Evolutionary conservation across 371 early-diverging fungal species (phyloP).

Genomic region (Saksenaea vasiformis): DNA sequence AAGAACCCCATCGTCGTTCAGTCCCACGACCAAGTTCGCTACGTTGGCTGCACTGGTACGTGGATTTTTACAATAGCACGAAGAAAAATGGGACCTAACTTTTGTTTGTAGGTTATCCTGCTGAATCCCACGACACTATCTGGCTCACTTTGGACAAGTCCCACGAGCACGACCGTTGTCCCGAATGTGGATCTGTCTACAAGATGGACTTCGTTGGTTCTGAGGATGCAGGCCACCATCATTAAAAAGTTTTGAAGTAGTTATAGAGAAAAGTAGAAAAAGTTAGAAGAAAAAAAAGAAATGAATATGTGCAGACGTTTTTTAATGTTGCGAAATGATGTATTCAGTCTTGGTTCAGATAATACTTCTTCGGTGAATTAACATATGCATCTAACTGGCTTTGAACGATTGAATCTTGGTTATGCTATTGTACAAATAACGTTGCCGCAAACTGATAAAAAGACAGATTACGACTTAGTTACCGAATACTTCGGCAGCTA

Average conservation of each 20-base stretch:
- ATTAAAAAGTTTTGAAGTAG: constrained; percentile 12
- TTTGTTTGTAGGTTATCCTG: constrained; percentile 75
- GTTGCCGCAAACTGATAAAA: too few relatives aligned
- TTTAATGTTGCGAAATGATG: background rate
- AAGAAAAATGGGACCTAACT: background rate
- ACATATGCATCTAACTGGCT: too few relatives aligned
- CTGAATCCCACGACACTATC: constrained; percentile 84
- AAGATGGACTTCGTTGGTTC: constrained; percentile 61
- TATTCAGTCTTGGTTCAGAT: too few relatives aligned
- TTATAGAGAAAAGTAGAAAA: constrained; percentile 3
- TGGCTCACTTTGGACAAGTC: constrained; percentile 79
- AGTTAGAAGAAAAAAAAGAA: constrained; percentile 4
- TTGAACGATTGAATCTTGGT: too few relatives aligned
- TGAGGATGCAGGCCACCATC: constrained; percentile 50
- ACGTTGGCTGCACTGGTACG: constrained; percentile 90
- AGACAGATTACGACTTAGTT: too few relatives aligned
- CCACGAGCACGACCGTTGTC: constrained; percentile 91
- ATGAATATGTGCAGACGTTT: background rate
- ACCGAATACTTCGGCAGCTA: too few relatives aligned
- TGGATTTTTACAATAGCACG: constrained; percentile 5
- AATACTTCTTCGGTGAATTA: too few relatives aligned
- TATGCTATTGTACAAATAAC: too few relatives aligned
- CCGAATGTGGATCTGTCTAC: constrained; percentile 91
- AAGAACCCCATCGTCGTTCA: constrained; percentile 82
- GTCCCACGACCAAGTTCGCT: constrained; percentile 77